Evolutionary conservation across 1,139 yeast genomes (phyloP).

Genomic region (Pichia sp.): DNA sequence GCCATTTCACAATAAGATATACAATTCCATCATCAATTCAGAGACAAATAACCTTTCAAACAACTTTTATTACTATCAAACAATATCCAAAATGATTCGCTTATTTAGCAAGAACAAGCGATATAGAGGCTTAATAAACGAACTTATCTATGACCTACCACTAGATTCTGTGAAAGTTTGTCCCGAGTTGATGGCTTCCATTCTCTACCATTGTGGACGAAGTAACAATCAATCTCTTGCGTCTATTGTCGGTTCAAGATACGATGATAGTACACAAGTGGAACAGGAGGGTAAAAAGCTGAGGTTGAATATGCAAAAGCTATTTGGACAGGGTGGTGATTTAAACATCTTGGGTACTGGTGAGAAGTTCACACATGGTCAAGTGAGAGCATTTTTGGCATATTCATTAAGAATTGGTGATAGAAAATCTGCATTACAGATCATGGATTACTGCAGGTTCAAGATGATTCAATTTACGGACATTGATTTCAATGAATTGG

Average conservation of each 20-base stretch:
- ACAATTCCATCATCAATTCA: constrained; percentile 19
- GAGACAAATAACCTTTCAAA: constrained; percentile 22
- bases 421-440: constrained; percentile 33
- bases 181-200: constrained; percentile 29
- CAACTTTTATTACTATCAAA: constrained; percentile 24
- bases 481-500: constrained; percentile 23
- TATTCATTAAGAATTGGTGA: constrained; percentile 35
- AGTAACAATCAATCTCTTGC: constrained; percentile 25
- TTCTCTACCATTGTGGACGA: constrained; percentile 29
- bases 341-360: constrained; percentile 10
- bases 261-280: constrained; percentile 12
- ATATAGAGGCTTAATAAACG: constrained; percentile 26
- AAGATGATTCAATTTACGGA: constrained; percentile 19
- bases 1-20: constrained; percentile 25
- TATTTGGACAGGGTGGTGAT: constrained; percentile 12
- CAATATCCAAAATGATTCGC: constrained; percentile 28
- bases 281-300: background rate
- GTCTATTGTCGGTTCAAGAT: constrained; percentile 26
- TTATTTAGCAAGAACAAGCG: constrained; percentile 28
- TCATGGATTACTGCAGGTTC: constrained; percentile 22
- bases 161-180: constrained; percentile 30
- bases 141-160: constrained; percentile 28
- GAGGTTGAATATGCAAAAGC: constrained; percentile 3
- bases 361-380: constrained; percentile 19
- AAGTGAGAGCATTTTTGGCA: constrained; percentile 33